These are phyloP conservation scores for Daedaleopsis sinensis DNA, from an alignment of 768 basidiomycete genomes.

Conservation along the genomic window DNA sequence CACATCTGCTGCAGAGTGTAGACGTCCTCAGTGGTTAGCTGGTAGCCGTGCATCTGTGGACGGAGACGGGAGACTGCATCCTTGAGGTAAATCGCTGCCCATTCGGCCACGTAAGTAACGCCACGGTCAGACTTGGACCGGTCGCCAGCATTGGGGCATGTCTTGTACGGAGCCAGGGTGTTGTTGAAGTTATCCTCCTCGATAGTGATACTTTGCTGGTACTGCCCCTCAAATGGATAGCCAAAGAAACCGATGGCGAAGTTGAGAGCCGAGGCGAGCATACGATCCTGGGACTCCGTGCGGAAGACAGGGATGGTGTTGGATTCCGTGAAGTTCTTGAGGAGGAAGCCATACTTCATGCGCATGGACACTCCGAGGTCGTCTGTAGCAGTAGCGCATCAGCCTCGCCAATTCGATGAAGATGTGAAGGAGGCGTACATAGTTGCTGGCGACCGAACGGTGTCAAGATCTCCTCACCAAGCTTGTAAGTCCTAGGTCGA, in stretches of 20 bases:
- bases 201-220: conserved; percentile 47
- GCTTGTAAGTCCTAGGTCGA: conserved; percentile 74
- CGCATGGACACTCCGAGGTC: conserved; percentile 47
- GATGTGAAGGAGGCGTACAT: conserved; percentile 47
- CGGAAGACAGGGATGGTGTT: conserved; percentile 52
- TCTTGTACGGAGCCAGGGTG: conserved; percentile 84
- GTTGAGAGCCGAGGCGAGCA: conserved; percentile 55
- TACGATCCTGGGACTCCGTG: conserved; percentile 55
- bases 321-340: conserved; percentile 43
- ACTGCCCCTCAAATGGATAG: conserved; percentile 46
- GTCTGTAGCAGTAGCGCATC: conserved; percentile 24
- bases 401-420: background rate
- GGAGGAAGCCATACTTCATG: conserved; percentile 46
- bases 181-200: conserved; percentile 49
- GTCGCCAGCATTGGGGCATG: conserved; percentile 68
- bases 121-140: conserved; percentile 58
- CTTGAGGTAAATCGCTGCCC: conserved; percentile 74
- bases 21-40: conserved; percentile 66
- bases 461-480: conserved; percentile 89
- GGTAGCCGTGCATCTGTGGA: conserved; percentile 58
- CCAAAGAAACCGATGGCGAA: conserved; percentile 58
- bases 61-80: conserved; percentile 65
- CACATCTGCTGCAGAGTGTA: conserved; percentile 84
- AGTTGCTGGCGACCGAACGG: conserved; percentile 89
- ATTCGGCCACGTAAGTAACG: conserved; percentile 56